Evolutionary conservation across 768 basidiomycete species (phyloP).

Genomic region (Daedaleopsis sinensis): DNA sequence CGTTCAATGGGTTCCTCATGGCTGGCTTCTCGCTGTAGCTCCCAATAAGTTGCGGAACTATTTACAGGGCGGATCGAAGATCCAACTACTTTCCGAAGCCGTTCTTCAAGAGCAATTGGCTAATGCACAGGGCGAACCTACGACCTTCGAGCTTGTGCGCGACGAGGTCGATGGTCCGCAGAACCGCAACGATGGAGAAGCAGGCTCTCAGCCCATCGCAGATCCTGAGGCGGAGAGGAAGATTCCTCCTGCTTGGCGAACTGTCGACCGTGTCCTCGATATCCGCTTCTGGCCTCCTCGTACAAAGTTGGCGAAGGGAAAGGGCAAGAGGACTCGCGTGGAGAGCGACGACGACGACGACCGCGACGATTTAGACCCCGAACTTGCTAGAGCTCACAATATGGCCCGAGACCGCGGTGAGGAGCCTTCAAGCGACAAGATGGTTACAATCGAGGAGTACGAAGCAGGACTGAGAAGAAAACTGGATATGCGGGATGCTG

Average conservation of each 20-base stretch:
- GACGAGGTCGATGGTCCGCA: slow-evolving; percentile 25
- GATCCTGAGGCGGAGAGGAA: slow-evolving; percentile 70
- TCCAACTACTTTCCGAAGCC: slow-evolving; percentile 61
- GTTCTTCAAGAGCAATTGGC: slow-evolving; percentile 37
- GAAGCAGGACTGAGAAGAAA: slow-evolving; percentile 45
- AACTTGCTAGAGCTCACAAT: slow-evolving; percentile 31
- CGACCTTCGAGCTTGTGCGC: slow-evolving; percentile 43
- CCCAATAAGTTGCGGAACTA: slow-evolving; percentile 77
- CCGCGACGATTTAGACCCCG: slow-evolving; percentile 34
- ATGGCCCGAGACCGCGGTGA: slow-evolving; percentile 61
- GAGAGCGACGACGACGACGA: slow-evolving; percentile 33
- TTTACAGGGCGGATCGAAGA: slow-evolving; percentile 64
- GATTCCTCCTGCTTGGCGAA: slow-evolving; percentile 84
- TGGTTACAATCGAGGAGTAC: slow-evolving; percentile 68
- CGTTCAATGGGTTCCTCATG: slow-evolving; percentile 88
- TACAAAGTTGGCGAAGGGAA: slow-evolving; percentile 27
- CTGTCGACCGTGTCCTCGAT: slow-evolving; percentile 90
- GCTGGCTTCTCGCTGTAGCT: slow-evolving; percentile 80
- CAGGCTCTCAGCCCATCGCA: slow-evolving; percentile 38
- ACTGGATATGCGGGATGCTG: slow-evolving; percentile 53
- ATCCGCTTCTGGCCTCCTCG: slow-evolving; percentile 63
- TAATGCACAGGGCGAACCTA: slow-evolving; percentile 24
- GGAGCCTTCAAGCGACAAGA: slow-evolving; percentile 55
- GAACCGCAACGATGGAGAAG: slow-evolving; percentile 14
- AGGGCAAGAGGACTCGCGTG: slow-evolving; percentile 31